These are phyloP conservation scores for Clausena lansium DNA, from an alignment of 345 rosid species.

Conservation along the genomic window DNA sequence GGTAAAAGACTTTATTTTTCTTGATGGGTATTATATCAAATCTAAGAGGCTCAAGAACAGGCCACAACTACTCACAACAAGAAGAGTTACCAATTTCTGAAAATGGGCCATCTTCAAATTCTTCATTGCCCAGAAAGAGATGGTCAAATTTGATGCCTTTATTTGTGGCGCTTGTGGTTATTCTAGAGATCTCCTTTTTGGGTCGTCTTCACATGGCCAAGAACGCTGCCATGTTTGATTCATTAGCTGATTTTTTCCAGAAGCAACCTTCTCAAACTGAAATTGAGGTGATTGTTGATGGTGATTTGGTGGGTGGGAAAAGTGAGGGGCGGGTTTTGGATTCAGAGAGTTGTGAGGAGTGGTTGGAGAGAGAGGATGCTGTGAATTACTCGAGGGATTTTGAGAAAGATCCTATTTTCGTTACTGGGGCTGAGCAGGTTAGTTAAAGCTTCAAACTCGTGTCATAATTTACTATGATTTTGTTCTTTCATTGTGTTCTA, in stretches of 20 bases:
- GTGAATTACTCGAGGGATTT: slow-evolving; percentile 71
- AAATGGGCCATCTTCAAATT: slow-evolving; percentile 30
- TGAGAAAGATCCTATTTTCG: slow-evolving; percentile 59
- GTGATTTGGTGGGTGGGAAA: not conserved
- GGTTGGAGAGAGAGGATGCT: slow-evolving; percentile 73
- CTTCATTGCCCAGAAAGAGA: slow-evolving; percentile 43
- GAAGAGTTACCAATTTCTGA: slow-evolving; percentile 33
- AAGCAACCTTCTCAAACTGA: slow-evolving; percentile 22
- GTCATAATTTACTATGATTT: not conserved
- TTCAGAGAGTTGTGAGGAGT: slow-evolving; percentile 62
- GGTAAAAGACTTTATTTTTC: not conserved
- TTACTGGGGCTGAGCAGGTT: slow-evolving; percentile 58
- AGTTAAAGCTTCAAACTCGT: slow-evolving; percentile 4
- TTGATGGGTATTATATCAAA: slow-evolving; percentile 58
- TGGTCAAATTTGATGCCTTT: slow-evolving; percentile 60
- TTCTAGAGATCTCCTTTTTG: slow-evolving; percentile 76
- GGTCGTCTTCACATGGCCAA: slow-evolving; percentile 75
- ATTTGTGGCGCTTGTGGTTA: slow-evolving; percentile 63
- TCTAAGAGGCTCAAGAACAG: slow-evolving; percentile 51
- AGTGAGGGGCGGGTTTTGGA: slow-evolving; percentile 17
- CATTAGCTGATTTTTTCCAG: slow-evolving; percentile 63
- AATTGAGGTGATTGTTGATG: slow-evolving; percentile 13
- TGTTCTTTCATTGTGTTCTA: not conserved
- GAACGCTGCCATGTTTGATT: slow-evolving; percentile 59
- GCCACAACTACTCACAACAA: slow-evolving; percentile 19